Percentiles rank a stretch among this genome's conserved stretches.
These are phyloP conservation scores for Sphaerulina populicola DNA, from an alignment of 2,329 filamentous ascomycete genomes.

Conservation along the genomic window DNA sequence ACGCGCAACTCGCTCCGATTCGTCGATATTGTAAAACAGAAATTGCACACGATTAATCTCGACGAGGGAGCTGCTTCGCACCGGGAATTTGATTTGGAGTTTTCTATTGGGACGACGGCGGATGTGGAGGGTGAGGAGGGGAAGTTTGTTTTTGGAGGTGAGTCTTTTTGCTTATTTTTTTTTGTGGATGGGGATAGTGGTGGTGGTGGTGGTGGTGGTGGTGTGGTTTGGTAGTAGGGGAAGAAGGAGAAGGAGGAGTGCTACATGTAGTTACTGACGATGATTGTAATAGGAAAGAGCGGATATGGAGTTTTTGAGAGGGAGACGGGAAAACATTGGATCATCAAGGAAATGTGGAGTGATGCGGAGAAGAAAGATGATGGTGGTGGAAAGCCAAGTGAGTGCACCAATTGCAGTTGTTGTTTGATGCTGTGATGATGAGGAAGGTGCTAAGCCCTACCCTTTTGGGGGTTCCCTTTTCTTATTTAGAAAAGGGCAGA, in stretches of 20 bases:
- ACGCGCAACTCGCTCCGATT: slow-evolving; percentile 60
- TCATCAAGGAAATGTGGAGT: slow-evolving; percentile 51
- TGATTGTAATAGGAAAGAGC: slow-evolving; percentile 52
- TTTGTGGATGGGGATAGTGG: too few species aligned
- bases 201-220: too few species aligned
- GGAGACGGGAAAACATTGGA: slow-evolving; percentile 46
- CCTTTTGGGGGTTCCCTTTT: too few species aligned
- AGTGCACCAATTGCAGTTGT: slow-evolving; percentile 10
- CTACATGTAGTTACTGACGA: too few species aligned
- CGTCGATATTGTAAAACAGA: slow-evolving; percentile 72
- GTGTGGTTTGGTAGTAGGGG: too few species aligned
- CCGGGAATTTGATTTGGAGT: slow-evolving; percentile 48
- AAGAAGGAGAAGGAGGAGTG: too few species aligned
- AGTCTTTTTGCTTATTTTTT: too few species aligned
- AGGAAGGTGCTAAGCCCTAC: background rate
- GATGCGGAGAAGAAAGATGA: slow-evolving; percentile 38
- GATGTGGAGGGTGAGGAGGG: slow-evolving; percentile 63
- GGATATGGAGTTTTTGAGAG: slow-evolving; percentile 73
- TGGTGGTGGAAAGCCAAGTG: slow-evolving; percentile 25
- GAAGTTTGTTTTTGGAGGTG: slow-evolving; percentile 55
- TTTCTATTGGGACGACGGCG: slow-evolving; percentile 56
- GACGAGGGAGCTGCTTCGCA: slow-evolving; percentile 51
- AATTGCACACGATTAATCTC: slow-evolving; percentile 64
- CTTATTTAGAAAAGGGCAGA: slow-evolving; percentile 6
- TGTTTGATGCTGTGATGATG: background rate